Base-by-base conservation (phyloP, 208 protist species). In the Hexamita inflata region DNA sequence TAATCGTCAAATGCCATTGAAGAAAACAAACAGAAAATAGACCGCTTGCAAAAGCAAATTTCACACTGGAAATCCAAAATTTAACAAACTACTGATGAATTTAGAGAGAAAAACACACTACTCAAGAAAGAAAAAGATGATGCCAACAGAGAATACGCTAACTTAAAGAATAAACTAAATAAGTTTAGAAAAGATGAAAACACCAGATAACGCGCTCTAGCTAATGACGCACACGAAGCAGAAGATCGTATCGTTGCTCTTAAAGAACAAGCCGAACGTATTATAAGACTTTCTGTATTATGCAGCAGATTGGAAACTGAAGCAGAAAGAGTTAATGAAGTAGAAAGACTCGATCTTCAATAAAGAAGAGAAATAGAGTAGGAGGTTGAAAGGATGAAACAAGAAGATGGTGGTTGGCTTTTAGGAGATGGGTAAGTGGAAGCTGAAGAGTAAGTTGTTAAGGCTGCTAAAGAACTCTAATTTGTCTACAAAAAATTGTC, bases 261-360 rank as follows among this genome's bases (percentile, higher is more conserved):
- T 2, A 70, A 70, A 34, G 64, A 70, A 34, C 26, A 45, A n/a
- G 64, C 64, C 26, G 38, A 70, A 9, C 26, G 38, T 42, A 70
- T 70, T 24, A 70, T 70, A 24, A 4, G 64, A n/a, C 26, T 70
- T 30, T 70, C 64, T 15, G 38, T 19, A 15, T 34, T 70, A 2
- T 70, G 64, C 40, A n/a, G 30, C 9, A 7, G 64, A 7, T 34
- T 70, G 28, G 64, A 70, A 45, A 70, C 40, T 11, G 64, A 70
- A 38, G 64, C 64, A 42, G 64, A 70, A n/a, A 7, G 64, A 2
- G 64, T 70, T n/a, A 70, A 70, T 34, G 64, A 70, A n/a, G 64
- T 70, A 9, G 64, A 70, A 19, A 4, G 64, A 7, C 26, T 70
- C 28, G 64, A 70, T 70, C 19, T 42, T 4, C 19, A 70, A 34